A percentile compares a stretch with the other conserved stretches of the same genome.
Conservation (phyloP, 495 filamentous ascomycete genomes). For the Neurospora sublineolata region DNA sequence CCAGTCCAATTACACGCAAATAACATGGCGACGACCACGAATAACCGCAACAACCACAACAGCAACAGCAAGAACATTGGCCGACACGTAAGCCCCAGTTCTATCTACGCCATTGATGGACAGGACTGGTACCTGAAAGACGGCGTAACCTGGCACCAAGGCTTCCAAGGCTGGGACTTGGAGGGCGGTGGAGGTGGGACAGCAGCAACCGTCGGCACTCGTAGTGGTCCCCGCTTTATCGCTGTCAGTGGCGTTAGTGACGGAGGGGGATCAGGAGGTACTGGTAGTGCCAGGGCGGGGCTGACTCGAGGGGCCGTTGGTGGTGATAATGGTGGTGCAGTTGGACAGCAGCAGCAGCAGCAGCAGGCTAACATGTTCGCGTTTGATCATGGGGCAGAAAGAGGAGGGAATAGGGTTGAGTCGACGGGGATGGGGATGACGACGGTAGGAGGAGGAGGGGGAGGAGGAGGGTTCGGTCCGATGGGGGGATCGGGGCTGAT, state of each 20-base stretch:
- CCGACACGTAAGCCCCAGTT: slow-evolving; percentile 12
- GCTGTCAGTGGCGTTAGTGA: background rate
- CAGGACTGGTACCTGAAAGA: slow-evolving; percentile 42
- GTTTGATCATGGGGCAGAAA: background rate
- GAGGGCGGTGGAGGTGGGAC: slow-evolving; percentile 2
- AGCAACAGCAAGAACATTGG: background rate
- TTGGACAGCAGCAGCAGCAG: background rate
- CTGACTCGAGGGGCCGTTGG: background rate
- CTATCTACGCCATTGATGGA: slow-evolving; percentile 31
- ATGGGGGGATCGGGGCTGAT: slow-evolving; percentile 1
- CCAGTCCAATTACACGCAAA: background rate
- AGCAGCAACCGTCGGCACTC: background rate
- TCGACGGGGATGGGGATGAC: background rate
- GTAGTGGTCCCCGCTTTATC: background rate
- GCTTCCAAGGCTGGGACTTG: slow-evolving; percentile 33
- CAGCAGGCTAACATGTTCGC: background rate
- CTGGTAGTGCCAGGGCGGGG: background rate
- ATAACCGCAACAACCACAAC: background rate
- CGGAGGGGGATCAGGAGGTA: background rate
- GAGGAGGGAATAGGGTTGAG: background rate
- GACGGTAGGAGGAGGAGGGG: background rate
- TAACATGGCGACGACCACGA: slow-evolving; percentile 3
- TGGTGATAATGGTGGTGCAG: background rate
- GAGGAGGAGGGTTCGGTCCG: slow-evolving; percentile 1
- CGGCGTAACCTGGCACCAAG: slow-evolving; percentile 37